Base-by-base conservation (phyloP, 139 green algal species). In the Trebouxia sp. region DNA sequence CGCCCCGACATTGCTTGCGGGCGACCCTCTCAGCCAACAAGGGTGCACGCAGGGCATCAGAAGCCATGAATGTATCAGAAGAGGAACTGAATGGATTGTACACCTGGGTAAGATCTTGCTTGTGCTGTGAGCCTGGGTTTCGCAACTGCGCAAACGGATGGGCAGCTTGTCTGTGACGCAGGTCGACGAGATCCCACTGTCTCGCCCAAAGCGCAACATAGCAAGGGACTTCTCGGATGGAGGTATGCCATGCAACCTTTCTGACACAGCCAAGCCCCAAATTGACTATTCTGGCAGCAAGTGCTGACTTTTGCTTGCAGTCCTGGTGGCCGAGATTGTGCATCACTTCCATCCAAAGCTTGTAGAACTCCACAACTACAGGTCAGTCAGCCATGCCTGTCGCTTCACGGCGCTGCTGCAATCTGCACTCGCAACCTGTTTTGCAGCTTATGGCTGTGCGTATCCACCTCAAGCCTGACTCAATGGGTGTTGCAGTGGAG, bases 321-420 rank as follows among this genome's bases (percentile, higher is more conserved):
- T 98, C 9, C 86, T 97, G 20, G 87, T 95, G 65, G 95, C 95
- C 17, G 95, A 98, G 82, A 80, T 97, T 3, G 83, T 98, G 12
- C 77, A 89, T 30, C 85, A 97, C 79, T 97, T 91, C 87, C 94
- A 91, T 65, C 94, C 95, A 5, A 92, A 90, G 80, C 72, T 96
- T 10, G 93, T 98, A 58, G 90, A 98, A 75, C 87, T 98, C 58
- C 95, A 98, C 87, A 98, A 98, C 87, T 98, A 98, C 91, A 96
- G 89, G 85, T 92, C 14, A 41, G 37, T 12, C 47, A 6, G 30
- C 7, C 37, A n/a, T n/a, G n/a, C n/a, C n/a, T n/a, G n/a, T n/a
- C n/a, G n/a, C n/a, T n/a, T n/a, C n/a, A n/a, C n/a, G n/a, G n/a
- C n/a, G n/a, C n/a, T n/a, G n/a, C n/a, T n/a, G n/a, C n/a, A n/a